These are phyloP conservation scores for Plasmodium chabaudi DNA, from an alignment of 169 alveolate species.

Conservation along the genomic window DNA sequence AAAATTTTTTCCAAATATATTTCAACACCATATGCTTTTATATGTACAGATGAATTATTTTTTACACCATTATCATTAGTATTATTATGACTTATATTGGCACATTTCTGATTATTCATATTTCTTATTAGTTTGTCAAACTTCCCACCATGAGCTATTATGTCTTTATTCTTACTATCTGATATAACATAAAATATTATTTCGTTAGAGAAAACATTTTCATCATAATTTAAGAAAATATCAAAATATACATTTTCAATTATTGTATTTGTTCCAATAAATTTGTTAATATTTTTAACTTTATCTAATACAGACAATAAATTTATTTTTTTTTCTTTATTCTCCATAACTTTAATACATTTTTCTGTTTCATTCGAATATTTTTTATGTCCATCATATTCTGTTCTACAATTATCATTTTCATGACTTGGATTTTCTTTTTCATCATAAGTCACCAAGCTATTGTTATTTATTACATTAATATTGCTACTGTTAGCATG, in stretches of 20 bases:
- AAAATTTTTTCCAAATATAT: slow-evolving; percentile 53
- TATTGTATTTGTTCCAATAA: slow-evolving; percentile 49
- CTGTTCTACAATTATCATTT: not conserved
- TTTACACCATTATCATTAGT: not conserved
- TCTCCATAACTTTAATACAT: slow-evolving; percentile 7
- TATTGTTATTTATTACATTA: not conserved
- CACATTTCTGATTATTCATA: slow-evolving; percentile 6
- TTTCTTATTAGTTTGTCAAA: slow-evolving; percentile 38
- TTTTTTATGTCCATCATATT: not conserved
- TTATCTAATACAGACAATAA: slow-evolving; percentile 29
- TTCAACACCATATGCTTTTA: slow-evolving; percentile 73
- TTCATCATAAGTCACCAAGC: not conserved
- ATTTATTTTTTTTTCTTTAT: slow-evolving; percentile 17
- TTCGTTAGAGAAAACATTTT: slow-evolving; percentile 58
- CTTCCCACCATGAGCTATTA: slow-evolving; percentile 70
- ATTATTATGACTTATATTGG: not conserved
- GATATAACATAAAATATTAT: slow-evolving; percentile 63
- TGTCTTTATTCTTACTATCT: slow-evolving; percentile 63
- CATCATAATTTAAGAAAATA: slow-evolving; percentile 70
- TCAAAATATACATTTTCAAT: slow-evolving; percentile 63
- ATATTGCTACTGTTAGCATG: not conserved
- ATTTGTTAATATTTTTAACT: slow-evolving; percentile 62
- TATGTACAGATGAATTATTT: slow-evolving; percentile 7
- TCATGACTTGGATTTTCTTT: no score
- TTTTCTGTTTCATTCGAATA: not conserved